These are phyloP conservation scores for Datisca glomerata DNA, from an alignment of 306 rosid genomes.

Conservation along the genomic window DNA sequence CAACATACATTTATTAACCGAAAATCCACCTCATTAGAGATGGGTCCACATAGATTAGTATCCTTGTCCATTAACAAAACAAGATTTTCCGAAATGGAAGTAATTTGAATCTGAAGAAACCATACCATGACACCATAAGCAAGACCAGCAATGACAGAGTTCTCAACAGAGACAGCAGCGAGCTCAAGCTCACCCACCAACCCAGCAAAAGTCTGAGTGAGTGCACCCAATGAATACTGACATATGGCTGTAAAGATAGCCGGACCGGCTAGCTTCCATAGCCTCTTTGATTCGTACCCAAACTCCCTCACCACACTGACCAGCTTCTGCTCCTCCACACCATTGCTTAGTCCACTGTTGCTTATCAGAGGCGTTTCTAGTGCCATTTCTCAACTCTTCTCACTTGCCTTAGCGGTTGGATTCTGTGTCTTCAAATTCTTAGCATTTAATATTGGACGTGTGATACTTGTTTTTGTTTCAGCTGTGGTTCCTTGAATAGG, in stretches of 20 bases:
- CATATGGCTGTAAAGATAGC: constrained; percentile 7
- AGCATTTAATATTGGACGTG: no score
- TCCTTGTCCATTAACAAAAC: no score
- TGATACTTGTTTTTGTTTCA: no score
- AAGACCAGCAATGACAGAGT: constrained; percentile 80
- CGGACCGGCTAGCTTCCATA: neutral
- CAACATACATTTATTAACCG: no score
- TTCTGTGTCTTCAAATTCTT: no score
- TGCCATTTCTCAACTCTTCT: no score
- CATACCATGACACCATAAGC: constrained; percentile 60
- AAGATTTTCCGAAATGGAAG: no score
- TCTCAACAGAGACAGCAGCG: constrained; percentile 76
- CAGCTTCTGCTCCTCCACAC: neutral
- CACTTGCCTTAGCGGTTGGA: no score
- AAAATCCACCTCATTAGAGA: no score
- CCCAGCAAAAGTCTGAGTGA: constrained; percentile 64
- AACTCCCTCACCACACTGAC: neutral
- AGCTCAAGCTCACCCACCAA: constrained; percentile 53
- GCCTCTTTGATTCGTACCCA: neutral
- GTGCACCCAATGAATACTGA: constrained; percentile 72
- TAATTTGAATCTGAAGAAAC: no score
- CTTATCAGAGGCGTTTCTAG: constrained; percentile 11
- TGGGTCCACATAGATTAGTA: no score
- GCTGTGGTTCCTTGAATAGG: no score
- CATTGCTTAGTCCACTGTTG: neutral